These are phyloP conservation scores for Trichoderma atroviride DNA, from an alignment of 2,329 filamentous ascomycete species.

Conservation along the genomic window DNA sequence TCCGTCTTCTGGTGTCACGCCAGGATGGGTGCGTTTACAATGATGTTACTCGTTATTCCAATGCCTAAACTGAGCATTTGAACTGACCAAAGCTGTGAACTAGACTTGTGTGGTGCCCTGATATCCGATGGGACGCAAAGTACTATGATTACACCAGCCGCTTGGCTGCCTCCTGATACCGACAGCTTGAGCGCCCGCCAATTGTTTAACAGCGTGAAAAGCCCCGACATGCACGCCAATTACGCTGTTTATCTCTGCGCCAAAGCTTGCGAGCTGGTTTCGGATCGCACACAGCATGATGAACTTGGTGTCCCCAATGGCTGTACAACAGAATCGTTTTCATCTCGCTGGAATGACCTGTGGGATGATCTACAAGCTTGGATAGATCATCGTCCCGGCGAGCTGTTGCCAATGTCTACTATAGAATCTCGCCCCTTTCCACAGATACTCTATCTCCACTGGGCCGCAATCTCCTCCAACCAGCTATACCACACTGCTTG, in stretches of 20 bases:
- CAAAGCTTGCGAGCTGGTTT: conserved; percentile 53
- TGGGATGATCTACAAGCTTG: conserved; percentile 56
- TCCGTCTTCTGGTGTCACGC: conserved; percentile 19
- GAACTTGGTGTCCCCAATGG: conserved; percentile 52
- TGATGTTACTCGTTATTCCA: background rate
- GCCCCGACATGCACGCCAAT: conserved; percentile 60
- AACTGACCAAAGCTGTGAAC: background rate
- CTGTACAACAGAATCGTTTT: conserved; percentile 45
- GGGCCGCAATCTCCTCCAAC: conserved; percentile 59
- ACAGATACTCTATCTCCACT: conserved; percentile 55
- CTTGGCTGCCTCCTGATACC: conserved; percentile 4
- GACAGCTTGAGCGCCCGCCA: background rate
- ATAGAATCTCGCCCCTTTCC: conserved; percentile 52
- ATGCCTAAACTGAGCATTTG: background rate
- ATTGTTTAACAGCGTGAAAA: background rate
- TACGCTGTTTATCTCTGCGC: conserved; percentile 61
- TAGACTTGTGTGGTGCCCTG: conserved; percentile 12
- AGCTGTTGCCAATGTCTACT: conserved; percentile 50
- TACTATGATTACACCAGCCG: conserved; percentile 2
- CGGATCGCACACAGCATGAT: conserved; percentile 50
- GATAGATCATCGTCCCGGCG: conserved; percentile 49
- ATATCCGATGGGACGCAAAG: conserved; percentile 16
- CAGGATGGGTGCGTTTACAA: conserved; percentile 4
- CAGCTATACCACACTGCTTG: conserved; percentile 61
- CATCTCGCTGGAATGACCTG: conserved; percentile 49